These are phyloP conservation scores for Tolypocladium endophyticum DNA, from an alignment of 2,329 filamentous ascomycete species.

Conservation along the genomic window DNA sequence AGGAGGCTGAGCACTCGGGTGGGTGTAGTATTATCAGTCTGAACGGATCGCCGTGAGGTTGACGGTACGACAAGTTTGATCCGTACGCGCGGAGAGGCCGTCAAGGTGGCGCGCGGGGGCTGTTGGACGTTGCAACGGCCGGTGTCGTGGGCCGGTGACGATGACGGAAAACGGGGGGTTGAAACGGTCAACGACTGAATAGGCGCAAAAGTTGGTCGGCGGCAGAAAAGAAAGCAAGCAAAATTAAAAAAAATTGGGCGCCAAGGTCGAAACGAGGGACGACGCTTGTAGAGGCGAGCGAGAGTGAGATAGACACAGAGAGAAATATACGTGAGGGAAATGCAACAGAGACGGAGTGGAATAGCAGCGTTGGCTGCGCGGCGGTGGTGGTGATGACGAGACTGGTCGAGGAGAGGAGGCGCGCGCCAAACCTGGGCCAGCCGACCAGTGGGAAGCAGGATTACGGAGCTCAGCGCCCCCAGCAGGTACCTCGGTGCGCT, in stretches of 20 bases:
- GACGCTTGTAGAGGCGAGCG: neutral
- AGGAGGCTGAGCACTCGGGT: neutral
- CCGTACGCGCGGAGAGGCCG: neutral
- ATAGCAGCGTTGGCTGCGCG: neutral
- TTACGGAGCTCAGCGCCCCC: neutral
- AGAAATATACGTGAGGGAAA: neutral
- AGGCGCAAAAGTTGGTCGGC: neutral
- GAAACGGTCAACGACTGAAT: neutral
- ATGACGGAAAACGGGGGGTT: neutral
- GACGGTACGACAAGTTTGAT: too few relatives aligned
- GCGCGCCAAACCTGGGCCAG: constrained; percentile 3
- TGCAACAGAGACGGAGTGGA: neutral
- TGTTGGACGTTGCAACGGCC: neutral
- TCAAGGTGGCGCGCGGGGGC: neutral
- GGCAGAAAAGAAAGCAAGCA: neutral
- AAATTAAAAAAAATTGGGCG: neutral
- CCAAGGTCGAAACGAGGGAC: neutral
- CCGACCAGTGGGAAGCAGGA: neutral
- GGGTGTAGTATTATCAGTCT: neutral
- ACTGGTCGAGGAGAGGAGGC: neutral
- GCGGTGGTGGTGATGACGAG: neutral
- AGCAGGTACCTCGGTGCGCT: neutral
- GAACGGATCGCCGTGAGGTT: neutral
- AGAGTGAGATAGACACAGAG: neutral
- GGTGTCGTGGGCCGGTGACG: neutral